Base-by-base conservation (phyloP, 805 yeast genomes). In the Hanseniaspora singularis region DNA sequence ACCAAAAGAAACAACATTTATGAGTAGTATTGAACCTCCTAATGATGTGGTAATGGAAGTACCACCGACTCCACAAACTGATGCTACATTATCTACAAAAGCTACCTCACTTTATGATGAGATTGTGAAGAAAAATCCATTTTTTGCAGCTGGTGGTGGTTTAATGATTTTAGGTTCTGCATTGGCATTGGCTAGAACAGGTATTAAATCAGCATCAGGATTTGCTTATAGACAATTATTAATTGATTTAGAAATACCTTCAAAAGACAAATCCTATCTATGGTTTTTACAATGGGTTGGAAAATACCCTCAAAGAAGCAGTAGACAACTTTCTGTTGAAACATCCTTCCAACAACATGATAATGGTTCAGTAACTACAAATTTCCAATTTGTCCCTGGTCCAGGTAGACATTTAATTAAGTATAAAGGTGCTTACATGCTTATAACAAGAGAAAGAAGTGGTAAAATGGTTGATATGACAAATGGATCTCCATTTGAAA, bases 221-320 rank as follows among this genome's bases (percentile, higher is more conserved):
- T 72, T 92, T 37, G 60, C 84, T 6, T 85, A 88, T 60, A 73
- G 95, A 33, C 88, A 85, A 57, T 61, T 92, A 67, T 66, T 92
- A 26, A 95, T 87, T 23, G 97, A 92, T 62, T 68, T 92, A 49
- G 98, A 92, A 58, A 87, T 92, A 31, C 87, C 95, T 37, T 80
- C 89, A 19, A 85, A 83, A 61, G 98, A 92, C 61, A 87, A 87
- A 58, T 81, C 95, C 27, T 92, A 89, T 62, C 70, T 77, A 52
- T 92, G 98, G 97, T 88, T 92, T 56, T 69, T 92, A 41, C 92
- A 85, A 52, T 92, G 97, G 97, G 87, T 92, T 95, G 73, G 95
- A 0, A 77, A 75, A 54, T 74, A 83, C 59, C 85, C 86, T 51
- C 67, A 77, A 51, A 66, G 95, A 48, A 66, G 74, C 24, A 80